Evolutionary conservation across 1,139 yeast genomes (phyloP).

Genomic region (Scheffersomyces lignicola): DNA sequence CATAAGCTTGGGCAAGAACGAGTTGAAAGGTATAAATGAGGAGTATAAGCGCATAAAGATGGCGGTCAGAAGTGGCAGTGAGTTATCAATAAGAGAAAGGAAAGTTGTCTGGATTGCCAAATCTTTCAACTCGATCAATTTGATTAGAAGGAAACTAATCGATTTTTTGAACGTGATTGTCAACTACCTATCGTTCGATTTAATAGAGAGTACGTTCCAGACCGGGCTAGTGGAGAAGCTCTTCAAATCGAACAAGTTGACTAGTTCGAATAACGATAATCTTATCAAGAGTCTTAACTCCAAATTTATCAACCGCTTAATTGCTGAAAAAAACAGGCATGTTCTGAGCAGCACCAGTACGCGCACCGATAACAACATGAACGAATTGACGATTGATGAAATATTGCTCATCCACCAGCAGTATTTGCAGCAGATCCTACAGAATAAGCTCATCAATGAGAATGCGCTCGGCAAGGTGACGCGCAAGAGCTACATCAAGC

Average conservation of each 20-base stretch:
- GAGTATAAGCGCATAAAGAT: constrained; percentile 12
- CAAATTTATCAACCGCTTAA: constrained; percentile 10
- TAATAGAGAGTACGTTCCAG: constrained; percentile 46
- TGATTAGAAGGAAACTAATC: constrained; percentile 47
- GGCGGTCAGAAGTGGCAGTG: constrained; percentile 5
- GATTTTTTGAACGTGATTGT: constrained; percentile 46
- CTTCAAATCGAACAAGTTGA: constrained; percentile 16
- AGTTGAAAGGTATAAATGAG: constrained; percentile 23
- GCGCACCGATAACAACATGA: constrained; percentile 17
- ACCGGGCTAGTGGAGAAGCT: constrained; percentile 19
- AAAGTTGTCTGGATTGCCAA: constrained; percentile 29
- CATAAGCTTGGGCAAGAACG: constrained; percentile 34
- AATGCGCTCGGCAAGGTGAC: constrained; percentile 38
- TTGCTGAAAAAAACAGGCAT: constrained; percentile 6
- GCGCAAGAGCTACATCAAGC: constrained; percentile 42
- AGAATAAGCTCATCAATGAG: constrained; percentile 40
- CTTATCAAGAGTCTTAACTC: constrained; percentile 10
- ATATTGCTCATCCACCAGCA: constrained; percentile 39
- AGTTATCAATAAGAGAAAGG: constrained; percentile 15
- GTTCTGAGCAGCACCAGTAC: constrained; percentile 16
- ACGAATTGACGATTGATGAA: constrained; percentile 48
- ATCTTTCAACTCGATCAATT: constrained; percentile 38
- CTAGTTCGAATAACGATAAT: constrained; percentile 12
- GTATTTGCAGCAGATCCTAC: constrained; percentile 39
- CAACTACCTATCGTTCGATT: constrained; percentile 46